Base-by-base conservation (phyloP, 306 rosid species). In the Acacia acuminata region DNA sequence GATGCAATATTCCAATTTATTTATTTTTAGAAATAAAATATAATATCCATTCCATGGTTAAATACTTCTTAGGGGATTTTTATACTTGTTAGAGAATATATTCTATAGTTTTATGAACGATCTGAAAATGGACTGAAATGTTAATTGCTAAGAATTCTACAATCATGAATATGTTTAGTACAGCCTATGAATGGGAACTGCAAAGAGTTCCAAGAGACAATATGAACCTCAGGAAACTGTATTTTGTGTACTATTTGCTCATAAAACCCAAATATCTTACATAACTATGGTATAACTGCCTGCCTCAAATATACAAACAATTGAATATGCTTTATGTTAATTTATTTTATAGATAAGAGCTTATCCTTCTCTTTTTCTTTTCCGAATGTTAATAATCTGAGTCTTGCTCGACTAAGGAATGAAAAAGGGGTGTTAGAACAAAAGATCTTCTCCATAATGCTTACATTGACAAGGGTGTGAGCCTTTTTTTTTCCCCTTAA, bases 171-270 rank as follows among this genome's bases (percentile, higher is more conserved):
- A 19, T 71, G 9, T 5, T 3, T n/a, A 68, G 16, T 36, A 24
- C 34, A 43, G 51, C 4, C 30, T 70, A 20, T 71, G 55, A 71
- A 22, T 4, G 14, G 11, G 55, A 43, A 71, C 47, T 43, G 17
- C 0, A 22, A 60, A 71, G 34, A 43, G 4, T 71, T 71, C 34
- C 34, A n/a, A 11, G 5, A 0, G 15, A 44, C n/a, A 71, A 71
- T 24, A n/a, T 71, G 36, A 71, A 44, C 30, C 56, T 71, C 25
- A 71, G 13, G 77, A 72, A 72, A 72, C 25, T 47, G n/a, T 24
- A 25, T 43, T 7, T 24, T 7, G 20, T 38, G 7, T 71, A 17
- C 19, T 22, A 71, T 22, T 0, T 8, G 20, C 20, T 71, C 11
- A 71, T 71, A n/a, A 24, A 44, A 71, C 53, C 20, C 13, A 71